Evolutionary conservation across 306 rosid genomes (phyloP).

Genomic region (Dalbergia cochinchinensis): DNA sequence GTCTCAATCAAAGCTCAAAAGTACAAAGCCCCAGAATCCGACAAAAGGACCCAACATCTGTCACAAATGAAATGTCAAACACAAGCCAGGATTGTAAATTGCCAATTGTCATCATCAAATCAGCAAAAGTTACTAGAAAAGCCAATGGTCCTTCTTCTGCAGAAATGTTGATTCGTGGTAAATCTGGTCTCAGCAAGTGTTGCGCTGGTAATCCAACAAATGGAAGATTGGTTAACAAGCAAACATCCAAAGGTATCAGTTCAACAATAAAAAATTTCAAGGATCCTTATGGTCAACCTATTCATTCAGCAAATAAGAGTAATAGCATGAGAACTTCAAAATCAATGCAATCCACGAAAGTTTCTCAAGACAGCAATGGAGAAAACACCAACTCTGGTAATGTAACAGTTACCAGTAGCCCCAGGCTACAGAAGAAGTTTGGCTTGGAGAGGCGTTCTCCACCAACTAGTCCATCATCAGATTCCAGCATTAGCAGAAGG

Average conservation of each 20-base stretch:
- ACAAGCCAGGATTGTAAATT: conserved; percentile 48
- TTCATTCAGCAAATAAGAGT: conserved; percentile 48
- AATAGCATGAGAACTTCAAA: conserved; percentile 49
- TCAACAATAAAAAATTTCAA: conserved; percentile 46
- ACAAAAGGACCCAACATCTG: conserved; percentile 43
- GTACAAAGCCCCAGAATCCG: conserved; percentile 55
- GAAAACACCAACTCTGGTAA: conserved; percentile 50
- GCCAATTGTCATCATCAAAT: conserved; percentile 70
- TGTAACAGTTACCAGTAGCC: conserved; percentile 60
- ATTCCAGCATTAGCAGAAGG: conserved; percentile 59
- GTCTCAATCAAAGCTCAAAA: conserved; percentile 52
- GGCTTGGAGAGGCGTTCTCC: conserved; percentile 72
- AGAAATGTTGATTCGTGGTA: conserved; percentile 43
- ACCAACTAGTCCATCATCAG: conserved; percentile 54
- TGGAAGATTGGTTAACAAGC: conserved; percentile 58
- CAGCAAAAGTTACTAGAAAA: conserved; percentile 61
- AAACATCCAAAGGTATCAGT: conserved; percentile 46
- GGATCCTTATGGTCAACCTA: conserved; percentile 48
- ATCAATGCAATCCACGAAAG: conserved; percentile 52
- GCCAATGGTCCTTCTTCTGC: conserved; percentile 45
- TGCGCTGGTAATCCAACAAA: conserved; percentile 45
- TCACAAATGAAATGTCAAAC: conserved; percentile 46
- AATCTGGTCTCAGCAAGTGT: conserved; percentile 44
- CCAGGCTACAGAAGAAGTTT: conserved; percentile 63
- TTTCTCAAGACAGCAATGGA: conserved; percentile 44